Evolutionary conservation across 2,329 filamentous ascomycete genomes (phyloP).

Genomic region (Sporothrix brasiliensis): DNA sequence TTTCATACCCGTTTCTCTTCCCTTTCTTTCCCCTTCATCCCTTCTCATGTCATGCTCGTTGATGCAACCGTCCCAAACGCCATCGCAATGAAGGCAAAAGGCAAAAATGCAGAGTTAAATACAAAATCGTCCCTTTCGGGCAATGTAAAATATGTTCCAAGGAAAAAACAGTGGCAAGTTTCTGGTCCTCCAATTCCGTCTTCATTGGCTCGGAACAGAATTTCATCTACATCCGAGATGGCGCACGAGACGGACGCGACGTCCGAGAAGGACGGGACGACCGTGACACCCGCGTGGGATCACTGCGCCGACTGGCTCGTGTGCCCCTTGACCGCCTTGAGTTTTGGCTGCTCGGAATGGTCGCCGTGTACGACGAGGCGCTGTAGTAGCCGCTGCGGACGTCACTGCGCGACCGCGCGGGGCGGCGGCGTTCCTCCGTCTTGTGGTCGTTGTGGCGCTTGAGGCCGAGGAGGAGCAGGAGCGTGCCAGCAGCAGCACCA

Average conservation of each 20-base stretch:
- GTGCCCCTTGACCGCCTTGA: constrained; percentile 37
- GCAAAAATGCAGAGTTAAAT: constrained; percentile 20
- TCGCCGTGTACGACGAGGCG: constrained; percentile 55
- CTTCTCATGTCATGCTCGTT: constrained; percentile 16
- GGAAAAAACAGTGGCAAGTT: constrained; percentile 6
- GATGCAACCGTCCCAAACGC: constrained; percentile 28
- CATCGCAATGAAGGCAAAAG: constrained; percentile 29
- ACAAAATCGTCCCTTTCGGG: neutral
- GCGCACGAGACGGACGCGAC: constrained; percentile 22
- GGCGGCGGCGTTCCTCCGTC: constrained; percentile 48
- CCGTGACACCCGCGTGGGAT: constrained; percentile 40
- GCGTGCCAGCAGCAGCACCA: constrained; percentile 54
- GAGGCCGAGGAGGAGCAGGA: constrained; percentile 59
- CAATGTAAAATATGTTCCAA: constrained; percentile 9
- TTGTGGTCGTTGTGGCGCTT: constrained; percentile 53
- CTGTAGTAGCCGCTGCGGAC: constrained; percentile 57
- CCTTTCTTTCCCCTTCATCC: neutral
- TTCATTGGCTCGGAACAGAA: neutral
- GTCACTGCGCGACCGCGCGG: constrained; percentile 49
- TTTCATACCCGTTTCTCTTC: neutral
- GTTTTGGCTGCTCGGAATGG: constrained; percentile 45
- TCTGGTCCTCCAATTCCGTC: neutral
- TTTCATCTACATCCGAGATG: constrained; percentile 26
- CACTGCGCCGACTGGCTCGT: constrained; percentile 38
- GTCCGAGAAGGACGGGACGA: constrained; percentile 33